Conservation (phyloP, 106 monocot species). For the Dendrobium nobile region DNA sequence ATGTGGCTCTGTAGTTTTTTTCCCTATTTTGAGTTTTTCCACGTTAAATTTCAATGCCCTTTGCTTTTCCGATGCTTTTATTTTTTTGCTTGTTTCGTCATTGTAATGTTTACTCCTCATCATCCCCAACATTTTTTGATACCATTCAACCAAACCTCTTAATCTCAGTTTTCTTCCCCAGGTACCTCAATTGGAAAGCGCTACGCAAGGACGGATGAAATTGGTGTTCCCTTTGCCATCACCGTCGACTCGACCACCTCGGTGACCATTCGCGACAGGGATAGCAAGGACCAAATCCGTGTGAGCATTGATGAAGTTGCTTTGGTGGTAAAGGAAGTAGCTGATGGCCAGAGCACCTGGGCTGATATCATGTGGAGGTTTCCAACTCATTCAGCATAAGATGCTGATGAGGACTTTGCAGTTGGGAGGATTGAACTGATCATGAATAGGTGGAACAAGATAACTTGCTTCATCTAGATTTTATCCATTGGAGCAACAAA, state of each 20-base stretch:
- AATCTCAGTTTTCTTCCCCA: slow-evolving; percentile 7
- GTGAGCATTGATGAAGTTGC: slow-evolving; percentile 72
- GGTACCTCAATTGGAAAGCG: slow-evolving; percentile 88
- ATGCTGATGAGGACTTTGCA: background rate
- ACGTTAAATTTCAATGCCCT: no score
- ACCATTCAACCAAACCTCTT: no score
- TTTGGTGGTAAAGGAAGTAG: slow-evolving; percentile 61
- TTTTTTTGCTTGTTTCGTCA: no score
- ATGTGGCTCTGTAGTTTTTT: no score
- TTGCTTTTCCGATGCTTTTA: no score
- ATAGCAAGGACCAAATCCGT: slow-evolving; percentile 86
- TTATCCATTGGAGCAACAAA: no score
- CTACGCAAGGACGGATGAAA: slow-evolving; percentile 18
- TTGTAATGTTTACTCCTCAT: no score
- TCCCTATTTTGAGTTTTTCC: no score
- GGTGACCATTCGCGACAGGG: slow-evolving; percentile 82
- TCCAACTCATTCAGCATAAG: slow-evolving; percentile 27
- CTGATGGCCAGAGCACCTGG: slow-evolving; percentile 86
- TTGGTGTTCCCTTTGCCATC: slow-evolving; percentile 37
- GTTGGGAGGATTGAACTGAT: no score
- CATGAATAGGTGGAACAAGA: no score
- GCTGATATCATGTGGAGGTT: slow-evolving; percentile 76
- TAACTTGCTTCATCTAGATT: no score
- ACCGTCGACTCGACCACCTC: slow-evolving; percentile 58
- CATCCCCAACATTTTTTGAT: no score